phyloP scores from a whole-genome alignment of 2,329 filamentous ascomycete genomes.

The Pseudogymnoascus sp. region DNA sequence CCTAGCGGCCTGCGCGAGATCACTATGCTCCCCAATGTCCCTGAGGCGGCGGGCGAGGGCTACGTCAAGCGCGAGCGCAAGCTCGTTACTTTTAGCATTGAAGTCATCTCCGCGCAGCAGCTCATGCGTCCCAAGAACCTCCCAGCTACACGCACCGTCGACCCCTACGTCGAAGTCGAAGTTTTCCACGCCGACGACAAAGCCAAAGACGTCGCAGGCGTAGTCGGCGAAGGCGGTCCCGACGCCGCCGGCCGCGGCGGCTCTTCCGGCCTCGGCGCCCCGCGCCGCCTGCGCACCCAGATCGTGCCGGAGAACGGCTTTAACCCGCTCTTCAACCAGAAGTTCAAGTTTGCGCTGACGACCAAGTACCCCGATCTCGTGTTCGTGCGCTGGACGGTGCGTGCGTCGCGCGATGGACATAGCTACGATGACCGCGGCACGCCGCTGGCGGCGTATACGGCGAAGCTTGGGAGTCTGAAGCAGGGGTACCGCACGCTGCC shows the following conservation, averaged over 20 bases:
- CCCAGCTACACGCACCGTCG: constrained; percentile 66
- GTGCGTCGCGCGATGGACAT: constrained; percentile 71
- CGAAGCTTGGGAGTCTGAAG: constrained; percentile 81
- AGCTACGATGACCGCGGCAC: constrained; percentile 52
- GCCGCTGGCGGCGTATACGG: constrained; percentile 77
- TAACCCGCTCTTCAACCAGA: constrained; percentile 78
- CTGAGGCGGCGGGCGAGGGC: constrained; percentile 41
- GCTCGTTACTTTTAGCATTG: constrained; percentile 74
- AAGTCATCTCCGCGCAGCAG: constrained; percentile 89
- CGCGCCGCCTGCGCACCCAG: constrained; percentile 69
- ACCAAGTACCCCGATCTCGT: constrained; percentile 93
- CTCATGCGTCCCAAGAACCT: constrained; percentile 74
- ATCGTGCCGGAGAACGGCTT: constrained; percentile 85
- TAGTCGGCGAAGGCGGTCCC: constrained; percentile 52
- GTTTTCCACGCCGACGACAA: constrained; percentile 93
- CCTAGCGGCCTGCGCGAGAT: constrained; percentile 74
- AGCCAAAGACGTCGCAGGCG: constrained; percentile 72
- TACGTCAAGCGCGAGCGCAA: constrained; percentile 67
- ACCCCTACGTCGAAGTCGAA: constrained; percentile 92
- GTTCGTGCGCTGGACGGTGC: constrained; percentile 88
- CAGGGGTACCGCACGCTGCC: constrained; percentile 90
- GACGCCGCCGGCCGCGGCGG: constrained; percentile 57
- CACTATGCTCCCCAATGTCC: constrained; percentile 47
- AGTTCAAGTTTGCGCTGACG: constrained; percentile 71
- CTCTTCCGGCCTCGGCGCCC: constrained; percentile 59